Evolutionary conservation across 148 eudicot genomes (phyloP).

Genomic region (Rhododendron griersonianum): DNA sequence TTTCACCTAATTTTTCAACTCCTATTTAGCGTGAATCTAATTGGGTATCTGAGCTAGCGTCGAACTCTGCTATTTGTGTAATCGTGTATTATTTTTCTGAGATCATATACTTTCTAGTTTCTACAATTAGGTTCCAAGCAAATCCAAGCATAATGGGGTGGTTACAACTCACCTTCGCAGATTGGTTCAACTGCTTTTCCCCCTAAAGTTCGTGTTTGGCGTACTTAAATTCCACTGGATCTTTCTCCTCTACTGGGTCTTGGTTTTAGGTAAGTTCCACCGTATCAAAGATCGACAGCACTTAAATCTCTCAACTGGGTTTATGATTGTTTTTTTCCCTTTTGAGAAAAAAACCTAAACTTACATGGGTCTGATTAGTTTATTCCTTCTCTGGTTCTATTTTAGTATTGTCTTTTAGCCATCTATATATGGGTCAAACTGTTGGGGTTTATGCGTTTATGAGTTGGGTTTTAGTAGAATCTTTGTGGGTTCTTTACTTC

Average conservation of each 20-base stretch:
- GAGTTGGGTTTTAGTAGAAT: not conserved
- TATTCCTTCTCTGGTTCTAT: not conserved
- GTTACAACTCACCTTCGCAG: slow-evolving; percentile 10
- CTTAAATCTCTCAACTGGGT: slow-evolving; percentile 6
- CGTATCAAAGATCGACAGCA: slow-evolving; percentile 10
- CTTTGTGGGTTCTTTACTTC: not conserved
- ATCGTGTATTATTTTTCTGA: not conserved
- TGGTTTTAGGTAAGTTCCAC: slow-evolving; percentile 17
- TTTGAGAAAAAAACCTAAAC: not conserved
- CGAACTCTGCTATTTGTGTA: not conserved
- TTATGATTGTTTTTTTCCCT: slow-evolving; percentile 1
- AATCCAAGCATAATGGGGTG: slow-evolving; percentile 2
- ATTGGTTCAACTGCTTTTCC: slow-evolving; percentile 23
- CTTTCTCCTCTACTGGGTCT: slow-evolving; percentile 1
- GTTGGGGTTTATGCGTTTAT: not conserved
- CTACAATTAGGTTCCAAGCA: slow-evolving; percentile 4
- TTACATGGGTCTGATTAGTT: not conserved
- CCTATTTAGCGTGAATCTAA: not conserved
- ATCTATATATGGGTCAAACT: not conserved
- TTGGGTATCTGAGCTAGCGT: not conserved
- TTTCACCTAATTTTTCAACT: not conserved
- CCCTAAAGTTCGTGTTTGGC: slow-evolving; percentile 12
- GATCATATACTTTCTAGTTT: not conserved
- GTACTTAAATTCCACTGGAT: slow-evolving; percentile 4
- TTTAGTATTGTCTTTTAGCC: not conserved